Percentiles rank a stretch among this genome's conserved stretches.
Evolutionary conservation across 1,284 basidiomycete species (phyloP).

Genomic region (Sanghuangporus baumii): DNA sequence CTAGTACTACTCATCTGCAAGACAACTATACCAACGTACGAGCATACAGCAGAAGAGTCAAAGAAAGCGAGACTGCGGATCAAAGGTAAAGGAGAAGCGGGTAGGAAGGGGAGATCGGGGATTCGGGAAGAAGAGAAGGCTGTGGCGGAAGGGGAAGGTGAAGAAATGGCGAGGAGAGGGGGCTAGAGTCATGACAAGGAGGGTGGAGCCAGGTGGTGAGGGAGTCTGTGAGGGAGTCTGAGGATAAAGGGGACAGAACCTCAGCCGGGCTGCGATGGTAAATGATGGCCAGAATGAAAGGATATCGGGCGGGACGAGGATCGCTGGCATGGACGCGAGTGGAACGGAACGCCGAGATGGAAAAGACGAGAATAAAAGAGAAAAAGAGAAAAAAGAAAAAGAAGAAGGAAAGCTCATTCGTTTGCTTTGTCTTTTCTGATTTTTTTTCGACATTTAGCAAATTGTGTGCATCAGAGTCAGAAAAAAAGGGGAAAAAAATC

Average conservation of each 20-base stretch:
- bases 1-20: too few relatives aligned
- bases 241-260: background rate
- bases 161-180: background rate
- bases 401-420: background rate
- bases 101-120: background rate
- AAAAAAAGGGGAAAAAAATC: slow-evolving; percentile 4
- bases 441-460: slow-evolving; percentile 17
- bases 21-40: too few relatives aligned
- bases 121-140: background rate
- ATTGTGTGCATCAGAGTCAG: slow-evolving; percentile 3
- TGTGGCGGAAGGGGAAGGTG: background rate
- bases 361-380: background rate
- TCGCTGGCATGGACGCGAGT: slow-evolving; percentile 1
- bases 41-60: too few relatives aligned
- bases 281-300: slow-evolving; percentile 1
- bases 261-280: background rate
- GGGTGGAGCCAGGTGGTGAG: background rate
- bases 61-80: too few relatives aligned
- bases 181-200: background rate
- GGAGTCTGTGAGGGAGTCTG: background rate
- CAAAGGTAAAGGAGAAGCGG: too few relatives aligned
- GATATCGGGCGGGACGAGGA: background rate
- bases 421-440: slow-evolving; percentile 10
- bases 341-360: too few relatives aligned
- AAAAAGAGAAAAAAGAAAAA: background rate